Percentiles rank a stretch among this genome's conserved stretches.
These are phyloP conservation scores for Yarrowia hollandica DNA, from an alignment of 805 yeast genomes.

Conservation along the genomic window DNA sequence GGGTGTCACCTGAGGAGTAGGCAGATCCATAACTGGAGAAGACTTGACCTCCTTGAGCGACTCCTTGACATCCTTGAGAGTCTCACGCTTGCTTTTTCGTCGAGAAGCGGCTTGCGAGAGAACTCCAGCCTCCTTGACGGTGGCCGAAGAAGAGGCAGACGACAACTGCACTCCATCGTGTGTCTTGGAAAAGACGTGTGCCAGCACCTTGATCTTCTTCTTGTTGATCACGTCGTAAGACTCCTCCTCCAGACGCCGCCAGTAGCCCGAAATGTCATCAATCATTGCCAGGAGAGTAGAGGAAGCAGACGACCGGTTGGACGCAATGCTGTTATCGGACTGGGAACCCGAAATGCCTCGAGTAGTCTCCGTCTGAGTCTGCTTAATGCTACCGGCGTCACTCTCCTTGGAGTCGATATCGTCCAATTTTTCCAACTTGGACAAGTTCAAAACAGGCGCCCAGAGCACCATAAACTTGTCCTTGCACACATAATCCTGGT, in stretches of 20 bases:
- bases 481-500: constrained; percentile 71
- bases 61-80: constrained; percentile 21
- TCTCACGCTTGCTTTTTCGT: constrained; percentile 1
- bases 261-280: constrained; percentile 27
- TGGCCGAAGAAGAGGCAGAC: neutral
- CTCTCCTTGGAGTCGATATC: no score
- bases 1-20: neutral
- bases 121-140: neutral
- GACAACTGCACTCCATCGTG: constrained; percentile 14
- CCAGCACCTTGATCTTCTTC: constrained; percentile 25
- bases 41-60: constrained; percentile 22
- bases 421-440: constrained; percentile 8
- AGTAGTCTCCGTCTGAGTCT: neutral
- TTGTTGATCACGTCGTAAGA: constrained; percentile 28
- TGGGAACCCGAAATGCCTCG: neutral
- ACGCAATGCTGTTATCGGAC: constrained; percentile 10
- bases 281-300: constrained; percentile 11
- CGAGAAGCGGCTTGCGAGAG: neutral
- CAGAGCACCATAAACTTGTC: constrained; percentile 86
- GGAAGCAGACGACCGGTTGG: constrained; percentile 23
- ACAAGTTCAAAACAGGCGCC: constrained; percentile 23
- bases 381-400: no score
- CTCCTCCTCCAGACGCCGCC: constrained; percentile 20
- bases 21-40: neutral
- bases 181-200: constrained; percentile 7